Conservation (phyloP, 352 stramenopile genomes). For the Globisporangium okanoganense region DNA sequence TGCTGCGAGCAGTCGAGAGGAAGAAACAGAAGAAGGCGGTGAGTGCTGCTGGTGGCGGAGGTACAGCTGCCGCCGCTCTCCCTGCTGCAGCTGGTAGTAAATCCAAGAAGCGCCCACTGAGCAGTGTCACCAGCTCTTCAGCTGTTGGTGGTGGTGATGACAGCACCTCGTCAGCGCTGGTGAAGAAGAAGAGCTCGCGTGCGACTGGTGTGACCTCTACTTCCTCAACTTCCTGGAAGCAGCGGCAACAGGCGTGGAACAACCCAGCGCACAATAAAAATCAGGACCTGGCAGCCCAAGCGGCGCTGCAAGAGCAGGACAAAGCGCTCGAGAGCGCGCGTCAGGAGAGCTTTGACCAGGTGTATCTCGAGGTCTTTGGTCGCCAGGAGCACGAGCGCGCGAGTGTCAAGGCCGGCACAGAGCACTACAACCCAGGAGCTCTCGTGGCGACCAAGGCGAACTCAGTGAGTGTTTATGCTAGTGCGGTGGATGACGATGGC, state of each 20-base stretch:
- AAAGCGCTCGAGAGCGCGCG: constrained; percentile 7
- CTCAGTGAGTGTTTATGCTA: not conserved
- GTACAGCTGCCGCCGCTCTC: not conserved
- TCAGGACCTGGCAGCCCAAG: not conserved
- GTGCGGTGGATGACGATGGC: not conserved
- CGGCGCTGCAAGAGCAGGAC: not conserved
- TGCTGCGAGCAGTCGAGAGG: constrained; percentile 35
- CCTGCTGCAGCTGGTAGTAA: not conserved
- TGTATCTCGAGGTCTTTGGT: constrained; percentile 49
- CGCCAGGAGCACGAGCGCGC: constrained; percentile 21
- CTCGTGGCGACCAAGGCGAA: not conserved
- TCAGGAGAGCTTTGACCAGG: constrained; percentile 45
- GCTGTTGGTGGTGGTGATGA: not conserved
- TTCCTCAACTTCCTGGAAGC: constrained; percentile 12
- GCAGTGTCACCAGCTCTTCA: not conserved
- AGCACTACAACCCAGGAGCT: constrained; percentile 11
- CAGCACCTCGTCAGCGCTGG: not conserved
- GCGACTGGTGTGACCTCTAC: not conserved
- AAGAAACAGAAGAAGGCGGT: constrained; percentile 20
- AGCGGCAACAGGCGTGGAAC: constrained; percentile 25
- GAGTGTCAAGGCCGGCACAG: not conserved
- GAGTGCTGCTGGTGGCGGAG: not conserved
- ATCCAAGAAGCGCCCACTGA: constrained; percentile 15
- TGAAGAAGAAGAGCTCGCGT: constrained; percentile 4
- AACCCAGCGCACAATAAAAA: not conserved